Evolutionary conservation across 2,329 filamentous ascomycete genomes (phyloP).

Genomic region (Aureobasidium melanogenum): DNA sequence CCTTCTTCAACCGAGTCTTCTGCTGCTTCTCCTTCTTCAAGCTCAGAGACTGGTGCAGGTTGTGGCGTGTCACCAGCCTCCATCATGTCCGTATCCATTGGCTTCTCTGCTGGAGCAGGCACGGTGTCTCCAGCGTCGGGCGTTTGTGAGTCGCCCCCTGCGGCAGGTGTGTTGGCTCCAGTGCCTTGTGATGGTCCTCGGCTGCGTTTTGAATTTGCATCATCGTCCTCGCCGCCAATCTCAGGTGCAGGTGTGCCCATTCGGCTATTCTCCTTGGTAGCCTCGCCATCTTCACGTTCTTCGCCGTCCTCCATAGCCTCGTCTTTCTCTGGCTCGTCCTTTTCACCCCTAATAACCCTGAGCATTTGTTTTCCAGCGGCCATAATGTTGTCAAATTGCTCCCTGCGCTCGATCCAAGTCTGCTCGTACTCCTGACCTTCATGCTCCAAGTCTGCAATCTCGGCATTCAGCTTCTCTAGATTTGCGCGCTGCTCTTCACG

Average conservation of each 20-base stretch:
- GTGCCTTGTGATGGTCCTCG: slow-evolving; percentile 5
- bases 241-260: slow-evolving; percentile 38
- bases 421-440: slow-evolving; percentile 73
- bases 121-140: neutral
- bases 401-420: slow-evolving; percentile 75
- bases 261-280: slow-evolving; percentile 34
- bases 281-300: slow-evolving; percentile 46
- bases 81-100: slow-evolving; percentile 13
- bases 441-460: slow-evolving; percentile 77
- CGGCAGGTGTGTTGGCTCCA: slow-evolving; percentile 16
- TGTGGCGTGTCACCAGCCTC: slow-evolving; percentile 13
- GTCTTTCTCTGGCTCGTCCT: slow-evolving; percentile 82
- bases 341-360: slow-evolving; percentile 83
- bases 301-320: slow-evolving; percentile 70
- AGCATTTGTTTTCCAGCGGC: slow-evolving; percentile 83
- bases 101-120: slow-evolving; percentile 2
- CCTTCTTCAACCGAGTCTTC: slow-evolving; percentile 13
- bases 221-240: slow-evolving; percentile 22
- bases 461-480: slow-evolving; percentile 72
- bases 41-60: slow-evolving; percentile 15
- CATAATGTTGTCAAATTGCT: slow-evolving; percentile 82
- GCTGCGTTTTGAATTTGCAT: slow-evolving; percentile 12
- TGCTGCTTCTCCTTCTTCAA: slow-evolving; percentile 22
- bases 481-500: slow-evolving; percentile 75
- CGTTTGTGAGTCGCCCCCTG: neutral